Evolutionary conservation across 202 grass and related monocot species (phyloP).

Genomic region (Eragrostis tef): DNA sequence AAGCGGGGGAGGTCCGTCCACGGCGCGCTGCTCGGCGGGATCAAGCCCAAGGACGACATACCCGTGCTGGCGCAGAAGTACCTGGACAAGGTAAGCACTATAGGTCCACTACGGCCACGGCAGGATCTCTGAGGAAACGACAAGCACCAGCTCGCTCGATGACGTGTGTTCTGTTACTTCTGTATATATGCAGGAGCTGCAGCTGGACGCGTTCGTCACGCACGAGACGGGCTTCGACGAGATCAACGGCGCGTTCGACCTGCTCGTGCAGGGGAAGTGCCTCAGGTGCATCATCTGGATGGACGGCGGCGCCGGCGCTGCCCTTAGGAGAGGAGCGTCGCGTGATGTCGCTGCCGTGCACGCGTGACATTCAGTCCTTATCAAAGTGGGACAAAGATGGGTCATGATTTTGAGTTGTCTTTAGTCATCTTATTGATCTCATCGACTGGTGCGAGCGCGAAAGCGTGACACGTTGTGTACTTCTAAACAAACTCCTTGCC

Average conservation of each 20-base stretch:
- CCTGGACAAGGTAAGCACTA: slow-evolving; percentile 60
- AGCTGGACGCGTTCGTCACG: slow-evolving; percentile 70
- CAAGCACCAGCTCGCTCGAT: too few relatives aligned
- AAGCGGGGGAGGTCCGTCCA: slow-evolving; percentile 52
- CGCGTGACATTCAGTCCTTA: too few relatives aligned
- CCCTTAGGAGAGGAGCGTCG: too few relatives aligned
- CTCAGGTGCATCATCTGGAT: slow-evolving; percentile 80
- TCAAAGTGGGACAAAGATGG: too few relatives aligned
- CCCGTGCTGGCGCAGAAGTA: slow-evolving; percentile 62
- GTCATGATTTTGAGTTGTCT: too few relatives aligned
- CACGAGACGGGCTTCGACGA: slow-evolving; percentile 68
- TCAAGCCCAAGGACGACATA: slow-evolving; percentile 81
- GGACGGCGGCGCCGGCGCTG: too few relatives aligned
- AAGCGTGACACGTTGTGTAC: too few relatives aligned
- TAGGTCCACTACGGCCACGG: too few relatives aligned
- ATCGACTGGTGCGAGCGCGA: too few relatives aligned
- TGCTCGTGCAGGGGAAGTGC: slow-evolving; percentile 64
- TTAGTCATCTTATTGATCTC: too few relatives aligned
- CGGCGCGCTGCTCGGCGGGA: slow-evolving; percentile 67
- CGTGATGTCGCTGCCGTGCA: too few relatives aligned
- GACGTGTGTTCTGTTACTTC: background rate
- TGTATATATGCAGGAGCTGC: slow-evolving; percentile 68
- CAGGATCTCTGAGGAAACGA: background rate
- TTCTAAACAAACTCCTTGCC: too few relatives aligned
- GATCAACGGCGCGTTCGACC: slow-evolving; percentile 75